Percentiles rank a stretch among this genome's conserved stretches.
Evolutionary conservation across 495 filamentous ascomycete genomes (phyloP).

Genomic region (Barbatosphaeria neglecta): DNA sequence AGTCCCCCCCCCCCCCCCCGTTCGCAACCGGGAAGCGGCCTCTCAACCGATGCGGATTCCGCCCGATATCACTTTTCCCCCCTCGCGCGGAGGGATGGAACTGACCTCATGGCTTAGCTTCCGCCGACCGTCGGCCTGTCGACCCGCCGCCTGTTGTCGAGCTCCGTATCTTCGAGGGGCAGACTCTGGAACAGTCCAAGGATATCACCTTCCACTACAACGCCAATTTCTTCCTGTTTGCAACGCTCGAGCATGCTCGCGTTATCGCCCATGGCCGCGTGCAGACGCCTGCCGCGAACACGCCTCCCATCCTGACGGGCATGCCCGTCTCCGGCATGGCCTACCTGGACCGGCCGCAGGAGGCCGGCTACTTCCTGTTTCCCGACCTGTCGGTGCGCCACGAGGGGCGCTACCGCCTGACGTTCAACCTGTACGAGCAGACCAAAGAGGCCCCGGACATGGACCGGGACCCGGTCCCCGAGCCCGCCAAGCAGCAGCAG

Average conservation of each 20-base stretch:
- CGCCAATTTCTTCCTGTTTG: slow-evolving; percentile 96
- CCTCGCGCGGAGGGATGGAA: not conserved
- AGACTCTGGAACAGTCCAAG: slow-evolving; percentile 40
- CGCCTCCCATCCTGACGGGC: slow-evolving; percentile 80
- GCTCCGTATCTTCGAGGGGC: slow-evolving; percentile 73
- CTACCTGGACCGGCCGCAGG: slow-evolving; percentile 81
- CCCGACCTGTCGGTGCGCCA: slow-evolving; percentile 94
- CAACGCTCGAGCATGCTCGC: slow-evolving; percentile 79
- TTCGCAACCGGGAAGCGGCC: no score
- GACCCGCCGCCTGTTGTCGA: slow-evolving; percentile 97
- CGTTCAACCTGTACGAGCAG: slow-evolving; percentile 89
- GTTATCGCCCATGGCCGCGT: slow-evolving; percentile 74
- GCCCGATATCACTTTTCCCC: no score
- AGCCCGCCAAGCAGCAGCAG: slow-evolving; percentile 7
- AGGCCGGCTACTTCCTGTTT: slow-evolving; percentile 96
- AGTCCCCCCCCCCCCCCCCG: no score
- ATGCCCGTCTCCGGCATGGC: slow-evolving; percentile 95
- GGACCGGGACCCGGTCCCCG: slow-evolving; percentile 25
- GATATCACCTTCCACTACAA: slow-evolving; percentile 89
- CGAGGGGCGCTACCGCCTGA: slow-evolving; percentile 80
- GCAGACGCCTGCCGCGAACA: slow-evolving; percentile 47
- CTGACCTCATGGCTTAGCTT: slow-evolving; percentile 45
- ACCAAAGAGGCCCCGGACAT: slow-evolving; percentile 56
- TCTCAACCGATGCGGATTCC: no score
- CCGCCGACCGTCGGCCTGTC: slow-evolving; percentile 89